Percentiles rank a stretch among this genome's conserved stretches.
phyloP scores from a whole-genome alignment of 2,329 filamentous ascomycete genomes.

The Monilinia aucupariae region DNA sequence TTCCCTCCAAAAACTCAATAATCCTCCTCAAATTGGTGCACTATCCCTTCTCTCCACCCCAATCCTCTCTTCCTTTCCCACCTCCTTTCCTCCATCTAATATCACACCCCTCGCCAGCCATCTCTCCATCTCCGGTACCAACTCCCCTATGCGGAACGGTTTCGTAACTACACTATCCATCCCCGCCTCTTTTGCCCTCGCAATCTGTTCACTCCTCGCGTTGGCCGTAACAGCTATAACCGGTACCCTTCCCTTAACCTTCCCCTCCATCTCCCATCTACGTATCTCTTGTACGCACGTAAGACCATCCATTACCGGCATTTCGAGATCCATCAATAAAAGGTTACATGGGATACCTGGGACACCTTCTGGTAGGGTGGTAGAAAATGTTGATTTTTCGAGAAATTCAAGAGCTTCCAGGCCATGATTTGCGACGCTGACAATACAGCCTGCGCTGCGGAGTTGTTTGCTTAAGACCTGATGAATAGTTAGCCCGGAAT shows the following conservation, averaged over 20 bases:
- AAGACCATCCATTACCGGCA: constrained; percentile 67
- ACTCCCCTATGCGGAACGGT: constrained; percentile 59
- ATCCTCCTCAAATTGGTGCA: not conserved
- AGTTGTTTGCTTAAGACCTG: constrained; percentile 50
- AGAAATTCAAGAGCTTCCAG: constrained; percentile 46
- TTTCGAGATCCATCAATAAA: constrained; percentile 70
- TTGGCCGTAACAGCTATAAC: constrained; percentile 35
- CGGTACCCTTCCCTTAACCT: constrained; percentile 42
- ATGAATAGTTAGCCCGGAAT: constrained; percentile 10
- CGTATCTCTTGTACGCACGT: constrained; percentile 61
- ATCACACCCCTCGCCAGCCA: constrained; percentile 1
- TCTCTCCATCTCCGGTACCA: constrained; percentile 53
- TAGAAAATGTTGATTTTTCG: constrained; percentile 22
- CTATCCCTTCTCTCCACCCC: constrained; percentile 8
- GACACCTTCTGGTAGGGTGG: constrained; percentile 20
- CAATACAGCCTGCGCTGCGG: constrained; percentile 39
- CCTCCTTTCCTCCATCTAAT: not conserved
- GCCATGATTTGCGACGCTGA: constrained; percentile 52
- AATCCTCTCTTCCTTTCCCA: not conserved
- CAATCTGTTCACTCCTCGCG: constrained; percentile 30
- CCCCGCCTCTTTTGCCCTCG: constrained; percentile 25
- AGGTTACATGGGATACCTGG: constrained; percentile 45
- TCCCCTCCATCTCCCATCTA: constrained; percentile 47
- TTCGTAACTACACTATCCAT: constrained; percentile 64
- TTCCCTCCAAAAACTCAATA: not conserved